Conservation (phyloP, 352 stramenopile genomes). For the Globisporangium solare region DNA sequence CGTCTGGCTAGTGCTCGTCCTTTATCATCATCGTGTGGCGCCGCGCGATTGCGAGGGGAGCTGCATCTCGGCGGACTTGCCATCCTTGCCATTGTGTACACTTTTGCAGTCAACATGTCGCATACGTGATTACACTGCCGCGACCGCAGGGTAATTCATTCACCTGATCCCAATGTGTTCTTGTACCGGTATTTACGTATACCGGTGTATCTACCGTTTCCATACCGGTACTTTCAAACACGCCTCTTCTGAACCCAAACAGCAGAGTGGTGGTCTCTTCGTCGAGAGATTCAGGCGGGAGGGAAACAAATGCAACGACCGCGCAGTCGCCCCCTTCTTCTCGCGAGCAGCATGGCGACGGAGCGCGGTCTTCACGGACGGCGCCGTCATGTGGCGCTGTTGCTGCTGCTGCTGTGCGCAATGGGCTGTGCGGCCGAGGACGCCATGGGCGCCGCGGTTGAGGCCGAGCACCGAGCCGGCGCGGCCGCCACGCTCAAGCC, state of each 20-base stretch:
- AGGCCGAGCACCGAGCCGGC: background rate
- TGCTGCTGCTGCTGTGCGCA: too few relatives aligned
- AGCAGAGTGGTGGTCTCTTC: too few relatives aligned
- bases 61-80: background rate
- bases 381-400: background rate
- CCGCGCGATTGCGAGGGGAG: background rate
- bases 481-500: background rate
- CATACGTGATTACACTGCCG: background rate
- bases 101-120: background rate
- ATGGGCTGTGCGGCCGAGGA: constrained; percentile 1
- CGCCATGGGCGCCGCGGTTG: constrained; percentile 12
- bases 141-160: too few relatives aligned
- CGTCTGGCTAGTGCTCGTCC: background rate
- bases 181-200: background rate
- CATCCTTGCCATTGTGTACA: background rate
- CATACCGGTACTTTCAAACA: too few relatives aligned
- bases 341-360: too few relatives aligned
- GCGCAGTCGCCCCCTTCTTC: too few relatives aligned
- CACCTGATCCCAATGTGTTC: background rate
- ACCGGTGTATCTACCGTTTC: too few relatives aligned
- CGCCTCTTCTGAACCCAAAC: too few relatives aligned
- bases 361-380: too few relatives aligned
- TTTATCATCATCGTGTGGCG: background rate
- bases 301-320: too few relatives aligned
- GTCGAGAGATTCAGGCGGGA: too few relatives aligned